These are phyloP conservation scores for Vaccinium darrowii DNA, from an alignment of 148 eudicot genomes.

Conservation along the genomic window DNA sequence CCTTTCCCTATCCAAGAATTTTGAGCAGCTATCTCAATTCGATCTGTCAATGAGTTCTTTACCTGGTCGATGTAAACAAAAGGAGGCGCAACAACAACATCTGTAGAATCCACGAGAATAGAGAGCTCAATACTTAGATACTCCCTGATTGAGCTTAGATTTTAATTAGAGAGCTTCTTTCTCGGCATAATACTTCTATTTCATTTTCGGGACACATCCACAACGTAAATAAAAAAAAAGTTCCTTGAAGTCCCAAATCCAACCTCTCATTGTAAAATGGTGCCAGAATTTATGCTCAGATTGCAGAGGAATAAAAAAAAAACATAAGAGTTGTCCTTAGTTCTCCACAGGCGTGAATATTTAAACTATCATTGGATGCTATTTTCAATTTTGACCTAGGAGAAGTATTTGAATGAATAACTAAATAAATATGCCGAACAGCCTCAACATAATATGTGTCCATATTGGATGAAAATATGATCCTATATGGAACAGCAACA, in stretches of 20 bases:
- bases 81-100: constrained; percentile 94
- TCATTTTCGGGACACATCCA: neutral
- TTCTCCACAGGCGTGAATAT: neutral
- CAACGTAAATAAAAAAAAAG: neutral
- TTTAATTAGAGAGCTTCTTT: neutral
- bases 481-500: neutral
- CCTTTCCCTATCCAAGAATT: constrained; percentile 96
- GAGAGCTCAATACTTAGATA: neutral
- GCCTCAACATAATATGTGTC: no score
- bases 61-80: constrained; percentile 88
- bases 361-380: neutral
- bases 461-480: neutral
- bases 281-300: neutral
- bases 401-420: neutral
- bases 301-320: neutral
- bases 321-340: neutral
- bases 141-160: neutral
- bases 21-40: constrained; percentile 85
- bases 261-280: neutral
- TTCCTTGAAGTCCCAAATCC: neutral
- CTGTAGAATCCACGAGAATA: constrained; percentile 36
- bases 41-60: constrained; percentile 67
- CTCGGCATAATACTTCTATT: neutral
- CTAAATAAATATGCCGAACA: no score
- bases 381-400: neutral